phyloP scores from a whole-genome alignment of 345 rosid species.

The Salix viminalis region DNA sequence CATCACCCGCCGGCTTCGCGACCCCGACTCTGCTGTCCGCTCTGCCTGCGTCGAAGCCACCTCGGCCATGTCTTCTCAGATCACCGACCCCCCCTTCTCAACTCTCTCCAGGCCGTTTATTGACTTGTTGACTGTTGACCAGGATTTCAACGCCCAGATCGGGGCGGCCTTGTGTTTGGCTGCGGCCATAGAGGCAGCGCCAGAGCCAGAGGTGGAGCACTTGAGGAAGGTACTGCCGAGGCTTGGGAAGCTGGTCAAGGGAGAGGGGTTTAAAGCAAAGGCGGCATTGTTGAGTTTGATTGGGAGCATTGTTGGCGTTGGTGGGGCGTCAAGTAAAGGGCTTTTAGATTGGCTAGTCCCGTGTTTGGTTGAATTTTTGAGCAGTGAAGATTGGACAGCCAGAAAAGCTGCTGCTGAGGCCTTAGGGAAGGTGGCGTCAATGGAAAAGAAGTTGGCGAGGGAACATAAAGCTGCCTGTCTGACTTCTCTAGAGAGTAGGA shows the following conservation, averaged over 20 bases:
- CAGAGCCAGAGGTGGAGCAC: constrained; percentile 60
- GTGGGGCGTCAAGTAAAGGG: constrained; percentile 49
- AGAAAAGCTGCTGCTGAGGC: constrained; percentile 91
- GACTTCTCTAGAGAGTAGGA: constrained; percentile 49
- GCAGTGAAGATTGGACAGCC: constrained; percentile 74
- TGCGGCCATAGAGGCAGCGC: constrained; percentile 59
- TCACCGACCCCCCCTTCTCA: constrained; percentile 55
- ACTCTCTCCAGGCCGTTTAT: constrained; percentile 55
- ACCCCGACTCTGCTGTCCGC: constrained; percentile 79
- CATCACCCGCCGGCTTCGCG: constrained; percentile 71
- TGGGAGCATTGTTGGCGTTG: constrained; percentile 55
- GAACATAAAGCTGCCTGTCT: constrained; percentile 48
- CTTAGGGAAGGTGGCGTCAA: constrained; percentile 58
- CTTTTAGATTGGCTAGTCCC: constrained; percentile 68
- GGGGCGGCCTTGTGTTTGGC: constrained; percentile 80
- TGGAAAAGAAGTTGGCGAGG: constrained; percentile 54
- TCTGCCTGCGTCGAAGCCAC: constrained; percentile 71
- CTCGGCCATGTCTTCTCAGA: constrained; percentile 57
- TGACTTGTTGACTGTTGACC: constrained; percentile 59
- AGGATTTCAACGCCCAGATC: constrained; percentile 66
- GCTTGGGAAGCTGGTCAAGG: constrained; percentile 58
- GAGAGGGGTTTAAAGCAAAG: constrained; percentile 73
- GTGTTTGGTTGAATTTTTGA: constrained; percentile 52
- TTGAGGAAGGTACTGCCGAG: constrained; percentile 60
- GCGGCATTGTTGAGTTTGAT: constrained; percentile 62